phyloP scores from a whole-genome alignment of 768 basidiomycete species.

The Clitopilus hobsonii region DNA sequence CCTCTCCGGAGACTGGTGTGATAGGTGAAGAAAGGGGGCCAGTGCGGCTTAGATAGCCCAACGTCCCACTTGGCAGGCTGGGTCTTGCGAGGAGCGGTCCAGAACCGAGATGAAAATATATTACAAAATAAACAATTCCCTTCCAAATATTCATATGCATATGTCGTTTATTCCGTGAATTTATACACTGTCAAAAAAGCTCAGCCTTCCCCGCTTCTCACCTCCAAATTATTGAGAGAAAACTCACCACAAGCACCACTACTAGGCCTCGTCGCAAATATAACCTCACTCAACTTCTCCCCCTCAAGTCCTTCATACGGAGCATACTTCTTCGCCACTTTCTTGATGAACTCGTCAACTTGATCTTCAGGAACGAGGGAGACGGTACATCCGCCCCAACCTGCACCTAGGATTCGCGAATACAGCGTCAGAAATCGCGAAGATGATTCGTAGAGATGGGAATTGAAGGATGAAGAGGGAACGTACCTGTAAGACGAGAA shows the following conservation, averaged over 20 bases:
- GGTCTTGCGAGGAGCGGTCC: too few relatives aligned
- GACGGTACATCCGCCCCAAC: conserved; percentile 90
- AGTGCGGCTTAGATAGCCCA: too few relatives aligned
- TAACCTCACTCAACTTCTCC: conserved; percentile 55
- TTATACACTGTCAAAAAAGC: not conserved
- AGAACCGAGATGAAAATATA: too few relatives aligned
- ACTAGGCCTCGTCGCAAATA: conserved; percentile 83
- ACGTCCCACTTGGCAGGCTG: too few relatives aligned
- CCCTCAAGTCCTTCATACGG: conserved; percentile 61
- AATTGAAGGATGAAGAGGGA: conserved; percentile 8
- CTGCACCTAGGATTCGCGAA: conserved; percentile 51
- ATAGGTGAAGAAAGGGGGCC: too few relatives aligned
- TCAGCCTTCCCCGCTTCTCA: not conserved
- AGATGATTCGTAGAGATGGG: not conserved
- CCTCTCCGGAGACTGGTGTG: too few relatives aligned
- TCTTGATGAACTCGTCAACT: conserved; percentile 60
- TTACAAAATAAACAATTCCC: too few relatives aligned
- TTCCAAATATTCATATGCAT: too few relatives aligned
- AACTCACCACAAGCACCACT: conserved; percentile 76
- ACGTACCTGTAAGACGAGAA: conserved; percentile 72
- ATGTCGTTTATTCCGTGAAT: not conserved
- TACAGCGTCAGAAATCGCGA: not conserved
- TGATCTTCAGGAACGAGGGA: conserved; percentile 66
- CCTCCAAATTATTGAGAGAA: not conserved
- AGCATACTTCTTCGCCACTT: conserved; percentile 53